phyloP scores from a whole-genome alignment of 345 rosid genomes.

The Rubroshorea leprosula region DNA sequence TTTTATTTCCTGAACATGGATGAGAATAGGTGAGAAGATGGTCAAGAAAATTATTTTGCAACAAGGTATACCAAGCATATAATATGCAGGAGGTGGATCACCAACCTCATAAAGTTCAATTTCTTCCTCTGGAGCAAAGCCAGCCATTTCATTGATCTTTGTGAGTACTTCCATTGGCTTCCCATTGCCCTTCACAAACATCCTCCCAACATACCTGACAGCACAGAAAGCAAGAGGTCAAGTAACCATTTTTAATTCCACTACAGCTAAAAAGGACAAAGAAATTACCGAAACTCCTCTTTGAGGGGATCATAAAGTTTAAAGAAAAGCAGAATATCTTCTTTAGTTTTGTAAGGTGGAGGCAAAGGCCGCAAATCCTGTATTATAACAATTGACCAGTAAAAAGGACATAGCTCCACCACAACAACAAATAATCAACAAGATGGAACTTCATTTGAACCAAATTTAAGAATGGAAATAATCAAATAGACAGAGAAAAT shows the following conservation, averaged over 20 bases:
- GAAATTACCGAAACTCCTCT: constrained; percentile 59
- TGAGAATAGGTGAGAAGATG: constrained; percentile 1
- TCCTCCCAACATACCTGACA: constrained; percentile 72
- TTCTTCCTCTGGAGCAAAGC: constrained; percentile 78
- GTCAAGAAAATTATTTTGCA: neutral
- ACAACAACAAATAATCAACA: neutral
- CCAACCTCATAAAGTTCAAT: constrained; percentile 88
- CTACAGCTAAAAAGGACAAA: constrained; percentile 7
- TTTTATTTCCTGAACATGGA: constrained; percentile 70
- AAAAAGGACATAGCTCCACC: neutral
- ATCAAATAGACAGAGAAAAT: neutral
- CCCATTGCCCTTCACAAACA: constrained; percentile 69
- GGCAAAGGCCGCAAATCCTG: constrained; percentile 70
- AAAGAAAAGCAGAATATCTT: constrained; percentile 86
- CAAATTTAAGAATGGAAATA: constrained; percentile 15
- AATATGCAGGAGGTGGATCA: neutral
- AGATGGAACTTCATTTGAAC: constrained; percentile 6
- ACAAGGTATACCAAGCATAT: neutral
- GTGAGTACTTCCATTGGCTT: constrained; percentile 70
- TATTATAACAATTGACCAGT: constrained; percentile 14
- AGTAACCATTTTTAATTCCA: neutral
- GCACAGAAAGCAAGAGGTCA: constrained; percentile 5
- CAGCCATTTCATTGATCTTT: constrained; percentile 84
- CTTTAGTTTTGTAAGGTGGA: constrained; percentile 68
- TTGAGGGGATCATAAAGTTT: constrained; percentile 80